Evolutionary conservation across 768 basidiomycete genomes (phyloP).

Genomic region (Amylocystis lapponica): DNA sequence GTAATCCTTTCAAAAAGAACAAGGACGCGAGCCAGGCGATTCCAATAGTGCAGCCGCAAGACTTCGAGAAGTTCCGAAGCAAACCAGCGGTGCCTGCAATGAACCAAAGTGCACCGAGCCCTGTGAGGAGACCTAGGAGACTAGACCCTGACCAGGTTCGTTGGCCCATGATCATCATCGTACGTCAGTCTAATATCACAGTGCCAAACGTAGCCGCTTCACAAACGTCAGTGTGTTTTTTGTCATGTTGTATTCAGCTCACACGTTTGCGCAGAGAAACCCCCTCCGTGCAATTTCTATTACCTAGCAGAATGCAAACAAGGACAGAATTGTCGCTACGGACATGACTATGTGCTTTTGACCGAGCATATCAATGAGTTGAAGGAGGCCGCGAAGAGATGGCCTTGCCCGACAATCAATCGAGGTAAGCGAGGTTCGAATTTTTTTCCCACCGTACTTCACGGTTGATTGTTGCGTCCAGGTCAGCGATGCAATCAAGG

Average conservation of each 20-base stretch:
- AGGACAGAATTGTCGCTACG: slow-evolving; percentile 28
- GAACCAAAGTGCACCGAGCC: neutral
- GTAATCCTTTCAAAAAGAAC: slow-evolving; percentile 8
- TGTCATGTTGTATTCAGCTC: neutral
- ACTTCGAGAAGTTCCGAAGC: slow-evolving; percentile 21
- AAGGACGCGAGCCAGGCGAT: neutral
- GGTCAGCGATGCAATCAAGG: slow-evolving; percentile 23
- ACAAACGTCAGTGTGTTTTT: slow-evolving; percentile 23
- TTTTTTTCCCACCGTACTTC: neutral
- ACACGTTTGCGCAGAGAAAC: slow-evolving; percentile 23
- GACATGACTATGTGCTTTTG: slow-evolving; percentile 28
- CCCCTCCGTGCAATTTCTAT: slow-evolving; percentile 34
- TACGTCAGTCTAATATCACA: neutral
- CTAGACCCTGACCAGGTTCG: slow-evolving; percentile 12
- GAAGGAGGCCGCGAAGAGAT: slow-evolving; percentile 27
- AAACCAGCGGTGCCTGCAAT: slow-evolving; percentile 10
- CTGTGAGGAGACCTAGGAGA: slow-evolving; percentile 3
- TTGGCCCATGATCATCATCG: neutral
- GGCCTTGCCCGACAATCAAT: slow-evolving; percentile 28
- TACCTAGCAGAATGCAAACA: slow-evolving; percentile 28
- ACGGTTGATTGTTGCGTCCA: neutral
- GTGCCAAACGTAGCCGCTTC: slow-evolving; percentile 19
- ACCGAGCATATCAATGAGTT: slow-evolving; percentile 25
- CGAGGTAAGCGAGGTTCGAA: slow-evolving; percentile 21
- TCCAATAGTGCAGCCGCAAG: slow-evolving; percentile 12